These are phyloP conservation scores for Astrothelium subdiscretum DNA, from an alignment of 495 filamentous ascomycete species.

Conservation along the genomic window DNA sequence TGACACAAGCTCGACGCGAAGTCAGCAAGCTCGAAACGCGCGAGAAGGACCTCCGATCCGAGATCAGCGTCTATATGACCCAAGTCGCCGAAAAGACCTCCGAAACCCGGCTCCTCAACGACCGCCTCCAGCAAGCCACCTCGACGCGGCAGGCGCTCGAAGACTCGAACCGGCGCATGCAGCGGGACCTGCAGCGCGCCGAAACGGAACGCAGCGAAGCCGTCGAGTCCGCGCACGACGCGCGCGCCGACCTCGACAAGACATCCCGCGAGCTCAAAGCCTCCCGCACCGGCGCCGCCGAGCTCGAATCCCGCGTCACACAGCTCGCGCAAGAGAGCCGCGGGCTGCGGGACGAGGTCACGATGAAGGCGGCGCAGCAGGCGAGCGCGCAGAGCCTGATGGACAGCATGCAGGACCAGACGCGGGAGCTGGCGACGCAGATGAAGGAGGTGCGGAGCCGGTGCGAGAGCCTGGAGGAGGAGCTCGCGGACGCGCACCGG, in stretches of 20 bases:
- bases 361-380: slow-evolving; percentile 76
- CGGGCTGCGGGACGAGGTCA: slow-evolving; percentile 65
- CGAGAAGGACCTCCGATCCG: slow-evolving; percentile 67
- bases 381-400: slow-evolving; percentile 73
- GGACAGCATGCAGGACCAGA: slow-evolving; percentile 86
- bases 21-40: slow-evolving; percentile 63
- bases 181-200: slow-evolving; percentile 61
- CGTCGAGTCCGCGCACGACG: slow-evolving; percentile 56
- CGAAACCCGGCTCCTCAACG: slow-evolving; percentile 64
- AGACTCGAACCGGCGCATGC: slow-evolving; percentile 55
- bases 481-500: slow-evolving; percentile 75
- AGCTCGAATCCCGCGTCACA: slow-evolving; percentile 59
- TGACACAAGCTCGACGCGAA: slow-evolving; percentile 54
- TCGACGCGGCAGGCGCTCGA: slow-evolving; percentile 61
- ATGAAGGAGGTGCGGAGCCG: slow-evolving; percentile 80
- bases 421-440: slow-evolving; percentile 76
- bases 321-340: slow-evolving; percentile 53
- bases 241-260: slow-evolving; percentile 52
- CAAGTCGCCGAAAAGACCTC: slow-evolving; percentile 58
- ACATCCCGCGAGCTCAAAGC: slow-evolving; percentile 56
- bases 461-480: slow-evolving; percentile 83
- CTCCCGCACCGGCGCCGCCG: slow-evolving; percentile 49
- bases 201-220: slow-evolving; percentile 71
- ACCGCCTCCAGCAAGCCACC: slow-evolving; percentile 63
- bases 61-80: slow-evolving; percentile 57